Evolutionary conservation across 2,329 filamentous ascomycete species (phyloP), one percentile per base, ranked within the genome.

Genomic region (Neoscytalidium dimidiatum): DNA sequence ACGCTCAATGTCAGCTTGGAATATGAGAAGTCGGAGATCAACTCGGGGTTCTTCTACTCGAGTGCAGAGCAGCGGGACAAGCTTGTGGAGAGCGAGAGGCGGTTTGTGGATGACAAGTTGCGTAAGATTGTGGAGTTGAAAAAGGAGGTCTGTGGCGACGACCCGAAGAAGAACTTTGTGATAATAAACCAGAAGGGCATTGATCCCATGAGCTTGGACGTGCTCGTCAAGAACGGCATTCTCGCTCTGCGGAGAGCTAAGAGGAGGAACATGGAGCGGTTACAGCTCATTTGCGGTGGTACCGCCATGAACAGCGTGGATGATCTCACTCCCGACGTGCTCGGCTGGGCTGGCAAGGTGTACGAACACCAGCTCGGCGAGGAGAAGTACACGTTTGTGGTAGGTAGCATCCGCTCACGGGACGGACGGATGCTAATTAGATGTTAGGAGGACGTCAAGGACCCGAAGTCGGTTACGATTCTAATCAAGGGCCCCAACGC

Each of bases 161-260:
- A 98, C 73, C 88, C 90, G 8, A 95, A 92, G 82, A 97, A 98
- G 85, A 90, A 91, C 73, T 99, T 99, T 77, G 95, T 98, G 69
- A 90, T 99, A 74, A 92, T 99, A 80, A 99, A 99, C 84, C 95
- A 99, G 81, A 99, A 99, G 86, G 95, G 95, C 68, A 99, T 99
- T 71, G 95, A 99, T 77, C 95, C 95, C 23, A 84, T 99, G 67
- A 97, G 94, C 62, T 85, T 99, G 70, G 95, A 99, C 73, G 93
- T 99, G 13, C 84, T 99, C 66, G 94, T 95, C 69, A 99, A 99
- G 88, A 98, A 99, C 77, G 94, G 94, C 70, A 99, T 99, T 72
- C 88, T 98, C 69, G 95, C 95, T 62, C 87, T 99, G 68, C 89
- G 95, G 73, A 87, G 95, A 77, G 95, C 95, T 44, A 99, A 99